Conservation (phyloP, 2,329 filamentous ascomycete species). For the Verticillium isaacii region DNA sequence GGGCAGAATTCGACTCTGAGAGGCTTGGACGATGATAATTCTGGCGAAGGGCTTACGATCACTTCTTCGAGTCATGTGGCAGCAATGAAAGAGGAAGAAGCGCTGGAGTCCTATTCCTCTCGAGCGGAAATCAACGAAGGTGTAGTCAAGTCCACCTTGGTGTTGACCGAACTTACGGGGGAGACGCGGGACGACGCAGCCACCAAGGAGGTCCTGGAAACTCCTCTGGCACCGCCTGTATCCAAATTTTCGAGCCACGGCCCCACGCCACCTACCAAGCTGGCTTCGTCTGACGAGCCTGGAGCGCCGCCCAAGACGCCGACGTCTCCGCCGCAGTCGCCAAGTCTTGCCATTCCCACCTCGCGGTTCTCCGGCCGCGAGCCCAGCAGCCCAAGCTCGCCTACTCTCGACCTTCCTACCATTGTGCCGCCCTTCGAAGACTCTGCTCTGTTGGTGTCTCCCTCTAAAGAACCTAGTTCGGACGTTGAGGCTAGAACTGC, state of each 20-base stretch:
- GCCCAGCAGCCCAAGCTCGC: conserved; percentile 18
- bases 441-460: neutral
- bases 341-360: conserved; percentile 25
- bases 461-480: neutral
- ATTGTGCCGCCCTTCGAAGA: conserved; percentile 2
- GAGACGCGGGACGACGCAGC: neutral
- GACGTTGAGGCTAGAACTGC: neutral
- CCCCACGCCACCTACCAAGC: neutral
- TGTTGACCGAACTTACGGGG: no score
- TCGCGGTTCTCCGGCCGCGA: conserved; percentile 41
- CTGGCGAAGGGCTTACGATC: neutral
- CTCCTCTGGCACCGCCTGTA: conserved; percentile 6
- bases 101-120: no score
- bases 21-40: neutral
- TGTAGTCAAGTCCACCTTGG: no score
- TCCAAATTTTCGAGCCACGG: conserved; percentile 4
- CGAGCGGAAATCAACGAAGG: no score
- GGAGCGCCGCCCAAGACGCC: conserved; percentile 14
- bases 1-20: neutral
- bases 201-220: conserved; percentile 3
- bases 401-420: conserved; percentile 10
- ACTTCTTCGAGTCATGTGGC: neutral
- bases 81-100: no score
- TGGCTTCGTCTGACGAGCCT: neutral
- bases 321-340: conserved; percentile 2